Percentiles rank a stretch among this genome's conserved stretches.
Conservation (phyloP, 768 basidiomycete species). For the Leccinellum luteum region DNA sequence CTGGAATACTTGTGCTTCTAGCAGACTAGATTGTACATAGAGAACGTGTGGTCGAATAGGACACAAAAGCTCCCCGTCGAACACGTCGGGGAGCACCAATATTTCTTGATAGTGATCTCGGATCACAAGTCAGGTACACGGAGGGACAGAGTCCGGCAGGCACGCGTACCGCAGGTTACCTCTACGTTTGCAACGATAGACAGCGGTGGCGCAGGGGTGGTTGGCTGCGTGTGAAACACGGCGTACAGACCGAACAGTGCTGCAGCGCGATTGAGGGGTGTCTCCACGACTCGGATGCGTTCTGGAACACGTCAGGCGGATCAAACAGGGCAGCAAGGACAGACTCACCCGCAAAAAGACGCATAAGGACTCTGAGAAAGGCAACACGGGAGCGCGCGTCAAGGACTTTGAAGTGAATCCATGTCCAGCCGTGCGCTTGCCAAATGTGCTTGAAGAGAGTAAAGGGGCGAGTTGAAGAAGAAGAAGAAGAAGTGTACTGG, state of each 20-base stretch:
- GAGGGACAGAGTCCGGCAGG: not conserved
- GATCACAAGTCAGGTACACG: conserved; percentile 4
- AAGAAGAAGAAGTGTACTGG: conserved; percentile 36
- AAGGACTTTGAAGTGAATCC: conserved; percentile 72
- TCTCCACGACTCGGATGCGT: conserved; percentile 45
- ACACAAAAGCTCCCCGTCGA: conserved; percentile 40
- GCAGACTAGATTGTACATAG: conserved; percentile 48
- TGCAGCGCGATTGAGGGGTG: conserved; percentile 53
- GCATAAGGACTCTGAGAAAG: conserved; percentile 56
- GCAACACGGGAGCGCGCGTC: conserved; percentile 63
- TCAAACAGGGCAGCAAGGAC: not conserved
- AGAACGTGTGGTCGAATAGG: conserved; percentile 51
- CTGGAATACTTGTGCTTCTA: conserved; percentile 52
- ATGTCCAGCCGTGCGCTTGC: conserved; percentile 66
- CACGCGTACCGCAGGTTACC: conserved; percentile 53
- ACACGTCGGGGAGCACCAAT: conserved; percentile 42
- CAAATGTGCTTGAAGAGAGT: conserved; percentile 69
- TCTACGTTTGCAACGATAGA: conserved; percentile 52
- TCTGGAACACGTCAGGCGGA: conserved; percentile 39
- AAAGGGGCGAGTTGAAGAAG: conserved; percentile 48
- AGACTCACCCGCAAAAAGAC: conserved; percentile 65
- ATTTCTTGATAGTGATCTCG: conserved; percentile 59
- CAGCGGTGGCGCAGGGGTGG: conserved; percentile 48
- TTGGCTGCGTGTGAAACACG: conserved; percentile 68
- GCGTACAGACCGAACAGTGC: conserved; percentile 71